These are phyloP conservation scores for Quercus berberidifolia DNA, from an alignment of 306 rosid species.

Conservation along the genomic window DNA sequence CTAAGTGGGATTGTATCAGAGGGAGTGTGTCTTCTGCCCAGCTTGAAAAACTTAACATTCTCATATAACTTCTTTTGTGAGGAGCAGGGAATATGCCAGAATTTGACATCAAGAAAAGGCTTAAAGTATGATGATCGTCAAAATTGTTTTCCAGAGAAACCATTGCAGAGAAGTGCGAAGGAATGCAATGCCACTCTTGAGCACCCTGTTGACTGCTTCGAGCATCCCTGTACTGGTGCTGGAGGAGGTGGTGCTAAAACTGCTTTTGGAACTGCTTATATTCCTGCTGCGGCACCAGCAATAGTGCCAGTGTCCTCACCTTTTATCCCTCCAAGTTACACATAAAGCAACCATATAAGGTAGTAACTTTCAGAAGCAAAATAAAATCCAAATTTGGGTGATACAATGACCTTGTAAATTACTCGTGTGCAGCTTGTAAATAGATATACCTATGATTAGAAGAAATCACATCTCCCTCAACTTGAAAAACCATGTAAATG, in stretches of 20 bases:
- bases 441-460: neutral
- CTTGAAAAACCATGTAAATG: neutral
- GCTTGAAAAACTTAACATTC: slow-evolving; percentile 62
- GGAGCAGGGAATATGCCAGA: slow-evolving; percentile 70
- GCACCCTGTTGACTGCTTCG: slow-evolving; percentile 50
- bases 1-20: slow-evolving; percentile 57
- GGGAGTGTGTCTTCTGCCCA: slow-evolving; percentile 70
- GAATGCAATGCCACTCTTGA: slow-evolving; percentile 48
- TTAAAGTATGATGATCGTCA: slow-evolving; percentile 47
- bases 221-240: slow-evolving; percentile 34
- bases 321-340: slow-evolving; percentile 46
- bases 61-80: slow-evolving; percentile 82
- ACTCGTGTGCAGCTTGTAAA: neutral
- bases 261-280: slow-evolving; percentile 26
- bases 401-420: slow-evolving; percentile 24
- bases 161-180: slow-evolving; percentile 56
- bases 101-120: slow-evolving; percentile 42
- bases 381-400: slow-evolving; percentile 32
- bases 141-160: slow-evolving; percentile 72
- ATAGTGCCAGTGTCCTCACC: slow-evolving; percentile 50
- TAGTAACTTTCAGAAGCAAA: slow-evolving; percentile 19
- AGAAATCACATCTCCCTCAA: neutral
- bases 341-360: slow-evolving; percentile 20
- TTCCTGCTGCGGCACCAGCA: slow-evolving; percentile 43
- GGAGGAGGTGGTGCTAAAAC: slow-evolving; percentile 19